Conservation (phyloP, 495 filamentous ascomycete genomes). For the Podospora bellae-mahoneyi region DNA sequence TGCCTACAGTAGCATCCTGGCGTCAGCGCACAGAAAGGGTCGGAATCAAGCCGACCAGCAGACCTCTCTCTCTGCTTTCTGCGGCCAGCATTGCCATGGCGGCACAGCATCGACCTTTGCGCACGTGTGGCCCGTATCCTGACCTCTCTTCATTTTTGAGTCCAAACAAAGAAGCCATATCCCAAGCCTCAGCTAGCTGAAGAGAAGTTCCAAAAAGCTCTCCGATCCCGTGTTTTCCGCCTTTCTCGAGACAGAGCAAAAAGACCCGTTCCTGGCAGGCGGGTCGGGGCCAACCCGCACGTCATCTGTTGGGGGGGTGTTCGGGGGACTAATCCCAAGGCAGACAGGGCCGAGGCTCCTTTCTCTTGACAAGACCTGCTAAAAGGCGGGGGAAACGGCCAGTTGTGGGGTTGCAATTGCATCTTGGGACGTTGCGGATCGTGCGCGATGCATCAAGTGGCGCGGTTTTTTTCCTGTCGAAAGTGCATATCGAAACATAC, state of each 20-base stretch:
- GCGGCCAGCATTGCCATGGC: not conserved
- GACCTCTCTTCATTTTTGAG: not conserved
- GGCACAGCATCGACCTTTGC: not conserved
- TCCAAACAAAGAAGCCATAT: not conserved
- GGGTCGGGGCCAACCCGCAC: not conserved
- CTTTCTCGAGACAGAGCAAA: not conserved
- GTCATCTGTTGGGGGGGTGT: not conserved
- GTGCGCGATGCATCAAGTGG: not conserved
- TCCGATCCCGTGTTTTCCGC: not conserved
- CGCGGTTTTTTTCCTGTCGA: not conserved
- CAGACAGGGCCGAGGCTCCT: conserved; percentile 15
- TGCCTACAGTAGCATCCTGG: not conserved
- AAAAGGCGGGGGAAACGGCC: conserved; percentile 14
- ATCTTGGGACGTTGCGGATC: not conserved
- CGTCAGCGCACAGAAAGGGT: not conserved
- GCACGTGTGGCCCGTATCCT: not conserved
- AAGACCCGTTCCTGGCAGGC: not conserved
- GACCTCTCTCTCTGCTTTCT: not conserved
- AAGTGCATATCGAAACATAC: not conserved
- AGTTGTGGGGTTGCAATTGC: not conserved
- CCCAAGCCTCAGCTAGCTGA: not conserved
- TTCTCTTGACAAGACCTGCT: conserved; percentile 1
- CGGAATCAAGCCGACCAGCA: conserved; percentile 10
- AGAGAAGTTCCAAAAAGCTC: not conserved
- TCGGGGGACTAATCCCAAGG: not conserved